Base-by-base conservation (phyloP, 768 basidiomycete genomes). In the Phanerochaete carnosa region DNA sequence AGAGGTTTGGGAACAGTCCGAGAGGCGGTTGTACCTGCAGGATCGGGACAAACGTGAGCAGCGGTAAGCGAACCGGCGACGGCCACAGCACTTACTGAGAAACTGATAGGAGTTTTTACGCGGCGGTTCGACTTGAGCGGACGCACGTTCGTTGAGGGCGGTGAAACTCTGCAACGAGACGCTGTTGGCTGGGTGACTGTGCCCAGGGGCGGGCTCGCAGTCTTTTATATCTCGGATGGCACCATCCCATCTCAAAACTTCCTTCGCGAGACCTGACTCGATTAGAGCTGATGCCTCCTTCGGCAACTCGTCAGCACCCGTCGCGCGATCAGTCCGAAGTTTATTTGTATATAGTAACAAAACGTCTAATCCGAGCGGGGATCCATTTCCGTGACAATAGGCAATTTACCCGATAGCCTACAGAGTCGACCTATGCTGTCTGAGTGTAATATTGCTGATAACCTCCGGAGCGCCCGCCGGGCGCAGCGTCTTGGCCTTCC, bases 1-100 rank as follows among this genome's bases (percentile, higher is more conserved):
- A 8, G 35, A 54, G 32, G 54, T 55, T 55, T 53, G 52, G 52
- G 33, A 53, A 35, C 1, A 35, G 35, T 49, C 54, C 54, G 54
- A 55, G 54, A 39, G 54, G 54, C 54, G n/a, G 35, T 55, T 43
- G 54, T 23, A 39, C 32, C 33, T 25, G 35, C 54, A 23, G 22
- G 50, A 53, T 35, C 35, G 32, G 58, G 58, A 59, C 58, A 59
- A 59, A 59, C 58, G 58, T 59, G 58, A 51, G 22, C 9, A 19
- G 55, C 30, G 47, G 45, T 29, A 26, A 26, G 35, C 22, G 37
- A 25, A 13, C 35, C 37, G 37, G 16, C 33, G 33, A 45, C 23
- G 22, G 55, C 29, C 11, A 28, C 45, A 33, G 52, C 30, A 29
- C 52, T 53, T 33, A 37, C 33, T 30, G 30, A 12, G 52, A 30